Evolutionary conservation across 1,139 yeast species (phyloP), one percentile per base, ranked within the genome.

Genomic region (Diutina sp.): DNA sequence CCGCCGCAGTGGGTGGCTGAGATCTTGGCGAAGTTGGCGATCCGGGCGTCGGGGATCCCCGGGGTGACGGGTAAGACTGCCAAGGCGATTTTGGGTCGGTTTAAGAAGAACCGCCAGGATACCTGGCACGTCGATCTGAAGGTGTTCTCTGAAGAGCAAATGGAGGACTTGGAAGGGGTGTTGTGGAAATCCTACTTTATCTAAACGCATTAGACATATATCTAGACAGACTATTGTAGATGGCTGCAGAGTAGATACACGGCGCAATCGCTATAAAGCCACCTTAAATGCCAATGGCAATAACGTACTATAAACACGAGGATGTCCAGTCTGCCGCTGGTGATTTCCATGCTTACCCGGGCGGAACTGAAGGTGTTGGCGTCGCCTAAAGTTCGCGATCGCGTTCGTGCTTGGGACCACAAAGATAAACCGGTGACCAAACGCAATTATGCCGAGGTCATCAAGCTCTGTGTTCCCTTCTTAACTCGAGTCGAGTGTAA

Each of bases 121-220:
- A 90, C 97, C 0, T 95, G 99, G 99, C 96, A 88, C 63, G 80
- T 90, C 60, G 99, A 95, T 67, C 80, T 88, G 59, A 77, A 77
- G 63, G 83, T 82, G 7, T 95, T 95, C 68, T 82, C 84, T 6
- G 82, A 79, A 56, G 89, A 85, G 14, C 96, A 93, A 69, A 75
- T 90, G 56, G 95, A 90, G 65, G 97, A 90, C 67, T 74, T 95
- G 57, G 98, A 93, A 68, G 99, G 99, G 51, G 97, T 93, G 3
- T 72, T 91, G 51, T 87, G 96, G 87, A 87, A 89, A 68, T 89
- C 95, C 67, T 95, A 95, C 66, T 91, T 90, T 70, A 90, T 91
- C 46, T 90, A 69, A 18, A 6, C 41, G 35, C 35, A 32, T 32
- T 11, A 32, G 12, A 32, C 9, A 32, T 32, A 32, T 32, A 4